Evolutionary conservation across 805 yeast species (phyloP), one percentile per base, ranked within the genome.

Genomic region (Kuraishia ogatae): DNA sequence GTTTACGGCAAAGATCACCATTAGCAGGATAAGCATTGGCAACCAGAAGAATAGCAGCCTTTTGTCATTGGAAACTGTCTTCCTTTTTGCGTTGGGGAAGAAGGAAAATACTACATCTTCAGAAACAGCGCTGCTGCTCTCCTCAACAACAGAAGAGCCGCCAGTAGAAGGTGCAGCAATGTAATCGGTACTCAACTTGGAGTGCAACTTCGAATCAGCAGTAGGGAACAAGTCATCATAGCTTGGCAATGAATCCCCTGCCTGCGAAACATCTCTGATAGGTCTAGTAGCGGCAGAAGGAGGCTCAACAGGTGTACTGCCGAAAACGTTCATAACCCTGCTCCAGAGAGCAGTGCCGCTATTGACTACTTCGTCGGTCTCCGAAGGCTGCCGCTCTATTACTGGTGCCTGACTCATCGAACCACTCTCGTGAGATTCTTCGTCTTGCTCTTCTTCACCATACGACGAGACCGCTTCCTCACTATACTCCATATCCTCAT

Each of bases 31-130:
- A 66, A 81, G 70, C 46, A 88, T 78, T 15, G 97, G 97, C 56
- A 91, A 71, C 97, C 97, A 92, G 78, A 92, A 91, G 67, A 92
- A 89, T 58, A 89, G 71, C 59, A 92, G 75, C 89, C 90, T 86
- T 64, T 82, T 85, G 69, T 92, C 97, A 63, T 89, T 87, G 61
- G 75, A 76, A 43, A 80, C 72, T 0, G 81, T 71, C 61, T 78
- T 79, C 24, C 80, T 63, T 5, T 78, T 76, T 71, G 67, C 13
- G 54, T 55, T 21, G 64, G 66, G 39, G 68, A 56, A 54, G 35
- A 56, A 54, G 20, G 54, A 53, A 51, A 53, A 54, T 2, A 62
- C 19, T 62, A 57, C 35, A 60, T 62, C 60, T 52, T 57, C 58
- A 13, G 47, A n/a, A 8, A 28, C 49, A 39, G 52, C 54, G 4